Evolutionary conservation across 2,329 filamentous ascomycete genomes (phyloP), one percentile per base, ranked within the genome.

Genomic region (Dothiorella sarmentorum): DNA sequence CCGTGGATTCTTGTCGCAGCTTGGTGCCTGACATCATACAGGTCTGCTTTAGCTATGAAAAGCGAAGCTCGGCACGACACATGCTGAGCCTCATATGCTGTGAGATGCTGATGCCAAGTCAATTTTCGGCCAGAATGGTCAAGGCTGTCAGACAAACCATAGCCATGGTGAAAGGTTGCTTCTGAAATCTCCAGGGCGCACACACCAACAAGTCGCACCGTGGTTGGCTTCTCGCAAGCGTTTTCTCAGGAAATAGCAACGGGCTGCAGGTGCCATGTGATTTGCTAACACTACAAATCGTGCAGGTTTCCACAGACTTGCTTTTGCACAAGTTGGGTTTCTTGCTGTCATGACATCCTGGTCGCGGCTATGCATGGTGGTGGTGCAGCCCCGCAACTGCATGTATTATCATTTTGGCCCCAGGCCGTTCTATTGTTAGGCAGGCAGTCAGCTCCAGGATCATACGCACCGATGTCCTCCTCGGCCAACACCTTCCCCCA

Each of bases 381-480:
- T 40, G n/a, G 9, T 15, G 10, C 35, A 27, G 4, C 43, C 27
- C 22, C 22, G 47, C 35, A 20, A 38, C 33, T 52, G 33, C 20
- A 24, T 38, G 45, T 31, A 37, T 35, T 37, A 37, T n/a, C 18
- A 5, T 15, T 51, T n/a, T 37, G 45, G 29, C 29, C 29, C 29
- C 29, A 33, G 20, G 6, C 6, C n/a, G 20, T 52, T 38, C 47
- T 52, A 52, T 52, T 52, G 31, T 52, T 27, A 52, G 45, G 47
- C 18, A 52, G 45, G 47, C 33, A n/a, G 47, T 52, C 47, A 52
- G 47, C 33, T 26, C 20, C 33, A n/a, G 33, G 47, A 38, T 40
- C 22, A 4, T n/a, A 7, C 33, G 40, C 33, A 7, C 38, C n/a
- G 33, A 26, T 52, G n/a, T 18, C 7, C 33, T 15, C 22, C 29